Evolutionary conservation across 1,284 basidiomycete species (phyloP), one percentile per base, ranked within the genome.

Genomic region (Ceratobasidium sp.): DNA sequence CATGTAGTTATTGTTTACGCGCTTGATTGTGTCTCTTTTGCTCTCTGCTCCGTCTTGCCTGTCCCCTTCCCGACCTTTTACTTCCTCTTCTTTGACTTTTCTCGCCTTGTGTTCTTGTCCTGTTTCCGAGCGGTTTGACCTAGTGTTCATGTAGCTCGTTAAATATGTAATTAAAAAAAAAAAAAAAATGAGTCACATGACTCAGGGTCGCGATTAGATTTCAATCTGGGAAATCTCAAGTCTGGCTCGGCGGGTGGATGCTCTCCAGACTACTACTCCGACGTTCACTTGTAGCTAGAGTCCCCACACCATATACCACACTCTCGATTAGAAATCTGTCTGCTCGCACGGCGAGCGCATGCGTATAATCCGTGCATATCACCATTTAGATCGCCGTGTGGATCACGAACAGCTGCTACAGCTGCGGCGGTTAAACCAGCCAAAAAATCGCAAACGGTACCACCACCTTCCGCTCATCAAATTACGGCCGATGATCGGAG

Each of bases 401-500:
- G 40, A 1, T 17, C 61, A 7, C 54, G 69, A 28, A 61, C 78
- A 17, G 79, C 78, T 28, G 54, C 78, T 69, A 78, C 79, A 12
- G 56, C 73, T 17, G 61, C 62, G 7, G 59, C 79, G 17, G 40
- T 26, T 26, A 69, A 74, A 28, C 62, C 68, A 17, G 54, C 56
- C 69, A 71, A 71, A 48, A 71, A 61, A 56, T 52, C 65, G 33
- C 40, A 33, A n/a, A 13, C 67, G 33, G 33, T 61, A 46, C 20
- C 57, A 13, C 56, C 65, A 23, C 67, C 79, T 28, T 46, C 59
- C 28, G 40, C 54, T 3, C 62, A 65, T 42, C 44, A 67, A 52
- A 73, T 81, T 1, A 76, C 78, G 6, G 73, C 79, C 9, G 70
- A 77, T 4, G 93, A 95, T 84, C 79, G 87, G 61, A 82, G 84